Evolutionary conservation across 1,139 yeast species (phyloP).

Genomic region (Hyphopichia buzzinii): DNA sequence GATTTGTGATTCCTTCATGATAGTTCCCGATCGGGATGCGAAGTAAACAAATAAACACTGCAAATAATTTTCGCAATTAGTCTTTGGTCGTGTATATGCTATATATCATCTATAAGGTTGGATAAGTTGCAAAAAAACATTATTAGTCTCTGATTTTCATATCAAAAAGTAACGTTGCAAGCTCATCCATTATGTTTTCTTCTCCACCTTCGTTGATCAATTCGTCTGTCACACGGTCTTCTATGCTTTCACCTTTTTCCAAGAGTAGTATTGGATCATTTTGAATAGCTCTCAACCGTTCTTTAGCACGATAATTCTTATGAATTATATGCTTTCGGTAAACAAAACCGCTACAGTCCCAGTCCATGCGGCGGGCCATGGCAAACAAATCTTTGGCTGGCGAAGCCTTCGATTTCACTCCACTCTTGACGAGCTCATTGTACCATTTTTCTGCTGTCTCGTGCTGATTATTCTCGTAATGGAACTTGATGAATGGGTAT

Average conservation of each 20-base stretch:
- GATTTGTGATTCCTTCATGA: slow-evolving; percentile 1
- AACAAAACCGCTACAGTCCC: slow-evolving; percentile 35
- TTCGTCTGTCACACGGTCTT: slow-evolving; percentile 21
- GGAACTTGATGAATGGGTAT: slow-evolving; percentile 39
- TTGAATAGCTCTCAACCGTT: slow-evolving; percentile 19
- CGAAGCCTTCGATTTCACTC: slow-evolving; percentile 25
- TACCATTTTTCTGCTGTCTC: slow-evolving; percentile 39
- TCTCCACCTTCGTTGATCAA: slow-evolving; percentile 9
- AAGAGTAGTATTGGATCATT: slow-evolving; percentile 21
- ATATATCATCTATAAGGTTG: neutral
- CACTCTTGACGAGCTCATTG: slow-evolving; percentile 31
- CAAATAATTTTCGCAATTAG: neutral
- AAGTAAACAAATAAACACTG: neutral
- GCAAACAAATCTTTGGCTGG: slow-evolving; percentile 30
- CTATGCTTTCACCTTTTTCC: slow-evolving; percentile 11
- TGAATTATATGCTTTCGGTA: slow-evolving; percentile 26
- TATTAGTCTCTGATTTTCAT: neutral
- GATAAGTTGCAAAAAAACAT: neutral
- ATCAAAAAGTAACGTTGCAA: neutral
- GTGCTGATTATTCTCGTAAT: slow-evolving; percentile 30
- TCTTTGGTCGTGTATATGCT: neutral
- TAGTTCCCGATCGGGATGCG: neutral
- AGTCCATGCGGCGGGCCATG: slow-evolving; percentile 35
- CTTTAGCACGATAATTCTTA: slow-evolving; percentile 20
- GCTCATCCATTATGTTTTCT: neutral